Conservation (phyloP, 129 eudicot genomes). For the Chrysanthemum seticuspe region DNA sequence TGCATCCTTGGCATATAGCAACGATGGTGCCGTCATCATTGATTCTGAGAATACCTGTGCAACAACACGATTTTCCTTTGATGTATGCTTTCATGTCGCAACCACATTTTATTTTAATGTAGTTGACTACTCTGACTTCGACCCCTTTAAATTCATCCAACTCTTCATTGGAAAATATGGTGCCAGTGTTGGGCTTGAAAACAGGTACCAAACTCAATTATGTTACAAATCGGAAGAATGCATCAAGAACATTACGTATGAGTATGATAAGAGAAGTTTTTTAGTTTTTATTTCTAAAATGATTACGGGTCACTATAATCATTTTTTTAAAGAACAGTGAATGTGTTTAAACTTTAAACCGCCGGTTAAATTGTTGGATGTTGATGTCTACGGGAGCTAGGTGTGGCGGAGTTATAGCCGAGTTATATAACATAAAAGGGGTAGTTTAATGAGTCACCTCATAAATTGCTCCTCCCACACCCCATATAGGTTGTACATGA, state of each 20-base stretch:
- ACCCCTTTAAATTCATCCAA: neutral
- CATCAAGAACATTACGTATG: neutral
- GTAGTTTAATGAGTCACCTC: no score
- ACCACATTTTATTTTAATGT: neutral
- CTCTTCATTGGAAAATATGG: conserved; percentile 7
- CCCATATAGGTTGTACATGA: no score
- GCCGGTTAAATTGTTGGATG: no score
- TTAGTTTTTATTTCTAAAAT: neutral
- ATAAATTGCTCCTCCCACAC: no score
- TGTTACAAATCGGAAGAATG: neutral
- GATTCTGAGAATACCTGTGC: neutral
- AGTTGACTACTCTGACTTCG: neutral
- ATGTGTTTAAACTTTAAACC: no score
- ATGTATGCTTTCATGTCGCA: neutral
- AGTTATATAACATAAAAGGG: no score
- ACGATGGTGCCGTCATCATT: neutral
- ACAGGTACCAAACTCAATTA: neutral
- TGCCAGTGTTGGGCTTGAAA: neutral
- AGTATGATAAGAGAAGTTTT: no score
- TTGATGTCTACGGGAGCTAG: no score
- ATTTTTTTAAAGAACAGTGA: no score
- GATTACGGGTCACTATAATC: no score
- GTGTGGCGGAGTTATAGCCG: no score
- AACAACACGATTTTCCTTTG: neutral
- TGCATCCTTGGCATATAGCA: neutral